Conservation (phyloP, 1,139 yeast species). For the Pichia cactophila region DNA sequence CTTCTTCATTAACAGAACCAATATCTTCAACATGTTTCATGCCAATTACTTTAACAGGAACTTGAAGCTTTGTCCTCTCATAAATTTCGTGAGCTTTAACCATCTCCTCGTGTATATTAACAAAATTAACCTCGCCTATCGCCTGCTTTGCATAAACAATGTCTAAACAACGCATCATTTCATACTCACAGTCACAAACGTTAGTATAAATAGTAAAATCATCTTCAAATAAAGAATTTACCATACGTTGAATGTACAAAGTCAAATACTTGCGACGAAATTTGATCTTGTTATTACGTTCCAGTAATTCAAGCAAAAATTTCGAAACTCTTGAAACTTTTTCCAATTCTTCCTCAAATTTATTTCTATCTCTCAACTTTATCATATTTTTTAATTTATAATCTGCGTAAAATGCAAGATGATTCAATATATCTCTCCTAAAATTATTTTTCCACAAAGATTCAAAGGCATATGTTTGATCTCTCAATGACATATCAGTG, state of each 20-base stretch:
- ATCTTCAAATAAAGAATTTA: not conserved
- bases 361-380: constrained; percentile 7
- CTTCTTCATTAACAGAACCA: not conserved
- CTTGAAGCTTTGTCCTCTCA: not conserved
- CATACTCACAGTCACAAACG: constrained; percentile 9
- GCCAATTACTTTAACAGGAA: not conserved
- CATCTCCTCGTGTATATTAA: not conserved
- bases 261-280: constrained; percentile 3
- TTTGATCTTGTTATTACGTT: not conserved
- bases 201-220: constrained; percentile 2
- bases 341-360: constrained; percentile 1
- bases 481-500: not conserved
- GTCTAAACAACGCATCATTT: not conserved
- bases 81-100: not conserved
- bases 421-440: constrained; percentile 2
- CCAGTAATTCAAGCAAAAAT: not conserved
- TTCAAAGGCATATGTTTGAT: no score
- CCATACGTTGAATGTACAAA: constrained; percentile 4
- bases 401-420: constrained; percentile 6
- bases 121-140: not conserved
- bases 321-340: not conserved
- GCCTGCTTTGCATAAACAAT: not conserved
- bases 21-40: not conserved
- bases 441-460: constrained; percentile 1
- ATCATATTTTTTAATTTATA: constrained; percentile 4